Base-by-base conservation (phyloP, 192 early-diverging fungal species). In the Coemansia asiatica region DNA sequence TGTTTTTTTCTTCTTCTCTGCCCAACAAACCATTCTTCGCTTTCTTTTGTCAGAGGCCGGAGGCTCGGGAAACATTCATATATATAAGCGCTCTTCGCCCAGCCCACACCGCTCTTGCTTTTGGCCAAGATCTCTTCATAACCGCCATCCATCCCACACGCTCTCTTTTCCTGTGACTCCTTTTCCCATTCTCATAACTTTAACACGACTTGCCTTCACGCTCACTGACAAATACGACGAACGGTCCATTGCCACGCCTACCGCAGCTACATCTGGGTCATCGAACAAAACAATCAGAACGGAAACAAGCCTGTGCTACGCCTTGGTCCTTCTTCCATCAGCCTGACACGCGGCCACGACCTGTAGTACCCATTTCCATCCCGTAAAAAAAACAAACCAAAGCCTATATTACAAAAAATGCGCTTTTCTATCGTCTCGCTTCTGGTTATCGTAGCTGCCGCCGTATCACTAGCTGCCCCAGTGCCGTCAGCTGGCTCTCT, bases 381-480 rank as follows among this genome's bases (percentile, higher is more conserved):
- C 35, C 35, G 4, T 36, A 36, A 36, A 4, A 51, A 56, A 28
- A 28, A 3, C 49, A 19, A 28, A 56, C 28, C 19, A n/a, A n/a
- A 28, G 48, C 61, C n/a, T n/a, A n/a, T n/a, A n/a, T n/a, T n/a
- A n/a, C n/a, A n/a, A n/a, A n/a, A n/a, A 46, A 75, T 75, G 73
- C 76, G 64, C 49, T 38, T 63, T n/a, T 18, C 47, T 7, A 7
- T 68, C 29, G 29, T 71, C 50, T 58, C 68, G 35, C 64, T 79
- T 29, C n/a, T 71, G 18, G 46, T 66, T 23, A 64, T 63, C 28
- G 25, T 71, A 51, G 66, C 57, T 6, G 65, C 65, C 36, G 44
- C 66, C 35, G 62, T 60, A 29, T 55, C 64, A 47, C 63, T 66
- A 21, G 77, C 77, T 8, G 72, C 77, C 9, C 77, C 77, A 0